Conservation (phyloP, 371 early-diverging fungal genomes). For the Apophysomyces elegans region DNA sequence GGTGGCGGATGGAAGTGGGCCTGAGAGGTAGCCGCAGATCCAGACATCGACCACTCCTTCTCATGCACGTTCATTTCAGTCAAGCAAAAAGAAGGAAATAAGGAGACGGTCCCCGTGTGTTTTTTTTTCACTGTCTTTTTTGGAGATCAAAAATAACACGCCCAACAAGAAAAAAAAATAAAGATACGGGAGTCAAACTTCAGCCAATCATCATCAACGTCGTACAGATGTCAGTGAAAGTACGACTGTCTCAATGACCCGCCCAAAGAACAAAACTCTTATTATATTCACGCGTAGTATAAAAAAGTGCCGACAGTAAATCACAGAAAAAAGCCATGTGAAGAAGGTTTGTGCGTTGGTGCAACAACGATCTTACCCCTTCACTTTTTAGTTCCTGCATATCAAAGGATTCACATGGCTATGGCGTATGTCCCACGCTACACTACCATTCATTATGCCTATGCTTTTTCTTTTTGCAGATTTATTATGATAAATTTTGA, state of each 20-base stretch:
- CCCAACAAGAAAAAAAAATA: background rate
- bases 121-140: slow-evolving; percentile 3
- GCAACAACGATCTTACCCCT: slow-evolving; percentile 6
- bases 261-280: background rate
- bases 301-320: background rate
- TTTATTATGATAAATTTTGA: slow-evolving; percentile 6
- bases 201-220: slow-evolving; percentile 1
- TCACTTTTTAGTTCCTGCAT: background rate
- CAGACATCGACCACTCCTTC: slow-evolving; percentile 14
- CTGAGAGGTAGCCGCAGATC: slow-evolving; percentile 8
- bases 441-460: background rate
- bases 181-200: background rate
- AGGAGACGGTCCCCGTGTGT: slow-evolving; percentile 10
- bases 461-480: background rate
- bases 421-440: slow-evolving; percentile 6
- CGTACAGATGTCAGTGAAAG: background rate
- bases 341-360: slow-evolving; percentile 2
- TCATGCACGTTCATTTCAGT: slow-evolving; percentile 15
- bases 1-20: slow-evolving; percentile 11
- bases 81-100: background rate
- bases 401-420: slow-evolving; percentile 3
- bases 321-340: background rate
- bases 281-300: background rate
- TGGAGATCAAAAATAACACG: slow-evolving; percentile 9
- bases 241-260: background rate